phyloP scores from a whole-genome alignment of 1,284 basidiomycete species.

The Phellinidium pouzarii region DNA sequence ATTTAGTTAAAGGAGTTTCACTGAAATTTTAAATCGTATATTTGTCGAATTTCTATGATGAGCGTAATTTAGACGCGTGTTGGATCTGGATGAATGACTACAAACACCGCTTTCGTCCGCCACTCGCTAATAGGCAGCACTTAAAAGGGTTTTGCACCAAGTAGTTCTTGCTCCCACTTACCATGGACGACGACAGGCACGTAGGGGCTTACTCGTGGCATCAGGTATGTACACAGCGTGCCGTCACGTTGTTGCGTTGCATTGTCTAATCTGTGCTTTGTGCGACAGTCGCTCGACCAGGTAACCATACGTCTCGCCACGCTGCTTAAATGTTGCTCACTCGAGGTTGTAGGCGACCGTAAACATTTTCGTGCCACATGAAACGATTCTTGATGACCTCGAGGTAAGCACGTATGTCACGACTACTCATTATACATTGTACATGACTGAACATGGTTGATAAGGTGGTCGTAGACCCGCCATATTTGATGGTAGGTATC shows the following conservation, averaged over 20 bases:
- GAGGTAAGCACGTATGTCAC: slow-evolving; percentile 39
- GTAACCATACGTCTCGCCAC: slow-evolving; percentile 22
- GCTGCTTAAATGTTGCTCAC: slow-evolving; percentile 11
- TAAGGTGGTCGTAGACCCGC: slow-evolving; percentile 64
- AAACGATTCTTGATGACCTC: slow-evolving; percentile 62
- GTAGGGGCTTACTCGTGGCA: slow-evolving; percentile 37
- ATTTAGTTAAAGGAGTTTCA: neutral
- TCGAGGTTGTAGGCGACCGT: slow-evolving; percentile 56
- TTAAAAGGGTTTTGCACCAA: slow-evolving; percentile 3
- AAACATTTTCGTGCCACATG: slow-evolving; percentile 62
- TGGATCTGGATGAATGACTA: neutral
- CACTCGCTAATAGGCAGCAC: neutral
- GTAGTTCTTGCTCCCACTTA: slow-evolving; percentile 17
- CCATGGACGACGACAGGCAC: slow-evolving; percentile 31
- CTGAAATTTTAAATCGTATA: slow-evolving; percentile 5
- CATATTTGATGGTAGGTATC: slow-evolving; percentile 64
- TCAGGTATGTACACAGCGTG: slow-evolving; percentile 27
- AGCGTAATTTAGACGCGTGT: neutral
- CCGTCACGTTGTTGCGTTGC: neutral
- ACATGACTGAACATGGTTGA: neutral
- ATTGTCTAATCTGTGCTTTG: neutral
- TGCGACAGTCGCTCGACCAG: slow-evolving; percentile 38
- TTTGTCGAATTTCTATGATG: neutral
- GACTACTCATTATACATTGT: neutral
- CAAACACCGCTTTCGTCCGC: neutral